phyloP scores from a whole-genome alignment of 2,329 filamentous ascomycete species.

The Cryphonectria nitschkei region DNA sequence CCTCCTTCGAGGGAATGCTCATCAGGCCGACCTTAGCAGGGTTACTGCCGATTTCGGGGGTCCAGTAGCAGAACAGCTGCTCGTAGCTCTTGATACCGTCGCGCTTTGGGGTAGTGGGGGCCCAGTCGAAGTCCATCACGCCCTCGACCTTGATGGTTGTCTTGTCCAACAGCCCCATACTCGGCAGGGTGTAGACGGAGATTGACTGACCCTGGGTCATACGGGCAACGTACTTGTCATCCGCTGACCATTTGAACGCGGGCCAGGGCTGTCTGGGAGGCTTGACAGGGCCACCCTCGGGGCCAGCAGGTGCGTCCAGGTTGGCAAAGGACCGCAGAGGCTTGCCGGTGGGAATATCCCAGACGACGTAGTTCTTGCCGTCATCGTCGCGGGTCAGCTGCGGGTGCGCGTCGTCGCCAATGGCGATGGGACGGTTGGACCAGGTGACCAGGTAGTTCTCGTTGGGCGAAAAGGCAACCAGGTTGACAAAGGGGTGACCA shows the following conservation, averaged over 20 bases:
- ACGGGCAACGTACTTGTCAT: conserved; percentile 95
- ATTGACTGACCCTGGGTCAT: conserved; percentile 88
- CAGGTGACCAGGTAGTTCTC: conserved; percentile 96
- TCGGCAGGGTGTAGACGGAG: conserved; percentile 92
- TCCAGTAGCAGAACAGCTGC: conserved; percentile 98
- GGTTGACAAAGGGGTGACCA: conserved; percentile 91
- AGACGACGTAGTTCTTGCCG: conserved; percentile 99
- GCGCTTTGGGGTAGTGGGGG: conserved; percentile 78
- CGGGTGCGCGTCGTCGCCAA: conserved; percentile 85
- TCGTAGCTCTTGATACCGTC: conserved; percentile 91
- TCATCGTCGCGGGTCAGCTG: conserved; percentile 90
- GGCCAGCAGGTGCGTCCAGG: conserved; percentile 73
- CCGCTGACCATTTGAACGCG: conserved; percentile 98
- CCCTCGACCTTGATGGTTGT: conserved; percentile 94
- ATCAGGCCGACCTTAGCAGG: conserved; percentile 96
- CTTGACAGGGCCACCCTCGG: conserved; percentile 70
- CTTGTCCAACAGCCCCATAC: conserved; percentile 89
- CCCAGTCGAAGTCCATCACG: conserved; percentile 98
- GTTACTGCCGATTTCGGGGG: conserved; percentile 95
- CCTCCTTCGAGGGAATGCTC: conserved; percentile 92
- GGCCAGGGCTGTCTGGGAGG: conserved; percentile 93
- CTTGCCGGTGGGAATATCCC: conserved; percentile 89
- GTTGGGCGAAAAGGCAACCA: conserved; percentile 91
- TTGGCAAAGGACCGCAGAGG: conserved; percentile 93
- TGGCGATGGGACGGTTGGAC: conserved; percentile 91